These are phyloP conservation scores for Globisporangium cystogenes DNA, from an alignment of 352 stramenopile species.

Conservation along the genomic window DNA sequence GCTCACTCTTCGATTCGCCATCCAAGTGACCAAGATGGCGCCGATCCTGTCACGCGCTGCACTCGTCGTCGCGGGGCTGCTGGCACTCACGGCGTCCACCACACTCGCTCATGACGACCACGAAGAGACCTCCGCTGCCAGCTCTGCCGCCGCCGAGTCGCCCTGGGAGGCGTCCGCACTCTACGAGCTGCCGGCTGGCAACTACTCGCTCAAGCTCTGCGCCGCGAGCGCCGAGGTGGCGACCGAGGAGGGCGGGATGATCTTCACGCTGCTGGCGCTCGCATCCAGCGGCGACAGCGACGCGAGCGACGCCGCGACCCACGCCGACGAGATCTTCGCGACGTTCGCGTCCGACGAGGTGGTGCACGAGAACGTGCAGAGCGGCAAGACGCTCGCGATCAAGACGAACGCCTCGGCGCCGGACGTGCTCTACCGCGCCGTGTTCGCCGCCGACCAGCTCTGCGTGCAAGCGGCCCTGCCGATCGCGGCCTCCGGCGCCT, in stretches of 20 bases:
- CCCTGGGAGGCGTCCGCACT: constrained; percentile 3
- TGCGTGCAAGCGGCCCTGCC: constrained; percentile 14
- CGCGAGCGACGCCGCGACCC: background rate
- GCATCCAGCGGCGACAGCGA: constrained; percentile 4
- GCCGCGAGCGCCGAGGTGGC: constrained; percentile 2
- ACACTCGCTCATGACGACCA: background rate
- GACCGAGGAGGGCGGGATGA: constrained; percentile 4
- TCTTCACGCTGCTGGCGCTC: constrained; percentile 10
- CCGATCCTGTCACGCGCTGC: too few relatives aligned
- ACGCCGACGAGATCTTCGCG: constrained; percentile 2
- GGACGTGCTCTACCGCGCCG: constrained; percentile 20
- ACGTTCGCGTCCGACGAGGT: constrained; percentile 12
- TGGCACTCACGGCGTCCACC: too few relatives aligned
- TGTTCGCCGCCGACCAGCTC: constrained; percentile 10
- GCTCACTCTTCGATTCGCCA: too few relatives aligned
- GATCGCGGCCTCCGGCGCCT: constrained; percentile 6
- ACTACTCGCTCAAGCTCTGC: constrained; percentile 9
- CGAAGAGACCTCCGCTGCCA: background rate
- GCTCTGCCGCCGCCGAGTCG: background rate
- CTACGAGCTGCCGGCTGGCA: constrained; percentile 3
- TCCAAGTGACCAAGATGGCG: too few relatives aligned
- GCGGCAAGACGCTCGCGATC: background rate
- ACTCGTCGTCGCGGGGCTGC: too few relatives aligned
- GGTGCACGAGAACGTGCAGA: constrained; percentile 1
- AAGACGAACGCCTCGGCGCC: background rate